Conservation (phyloP, 139 green algal genomes). For the Monoraphidium neglectum region DNA sequence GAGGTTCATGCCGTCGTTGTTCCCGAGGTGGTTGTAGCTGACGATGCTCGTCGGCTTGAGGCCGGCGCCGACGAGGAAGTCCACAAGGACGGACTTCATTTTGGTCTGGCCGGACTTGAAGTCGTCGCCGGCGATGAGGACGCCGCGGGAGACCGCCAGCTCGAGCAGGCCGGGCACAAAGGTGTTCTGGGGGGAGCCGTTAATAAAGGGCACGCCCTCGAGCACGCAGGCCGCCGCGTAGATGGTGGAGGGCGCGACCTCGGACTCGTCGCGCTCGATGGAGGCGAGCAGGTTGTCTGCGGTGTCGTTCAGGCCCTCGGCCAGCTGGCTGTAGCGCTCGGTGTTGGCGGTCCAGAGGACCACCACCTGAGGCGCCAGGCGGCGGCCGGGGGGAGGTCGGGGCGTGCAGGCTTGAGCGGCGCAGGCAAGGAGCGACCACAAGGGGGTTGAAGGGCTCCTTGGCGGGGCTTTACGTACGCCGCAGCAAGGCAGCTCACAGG, state of each 20-base stretch:
- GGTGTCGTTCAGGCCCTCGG: slow-evolving; percentile 96
- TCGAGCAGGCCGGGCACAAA: slow-evolving; percentile 90
- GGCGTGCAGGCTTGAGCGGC: no score
- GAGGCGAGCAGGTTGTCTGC: slow-evolving; percentile 87
- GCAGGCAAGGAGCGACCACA: no score
- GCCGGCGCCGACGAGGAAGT: slow-evolving; percentile 96
- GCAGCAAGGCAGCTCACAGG: no score
- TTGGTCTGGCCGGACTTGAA: slow-evolving; percentile 99
- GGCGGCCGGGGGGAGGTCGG: slow-evolving; percentile 4
- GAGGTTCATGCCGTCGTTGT: slow-evolving; percentile 99
- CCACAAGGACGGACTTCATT: slow-evolving; percentile 98
- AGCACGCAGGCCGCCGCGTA: slow-evolving; percentile 92
- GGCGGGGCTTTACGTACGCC: no score
- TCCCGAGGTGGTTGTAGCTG: slow-evolving; percentile 99
- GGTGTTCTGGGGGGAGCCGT: slow-evolving; percentile 97
- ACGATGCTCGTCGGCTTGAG: slow-evolving; percentile 99
- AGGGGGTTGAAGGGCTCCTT: no score
- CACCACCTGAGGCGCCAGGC: no score
- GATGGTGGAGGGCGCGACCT: slow-evolving; percentile 96
- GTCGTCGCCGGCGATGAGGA: slow-evolving; percentile 98
- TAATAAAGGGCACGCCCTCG: slow-evolving; percentile 97
- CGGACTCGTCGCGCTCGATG: slow-evolving; percentile 83
- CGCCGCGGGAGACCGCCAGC: slow-evolving; percentile 67
- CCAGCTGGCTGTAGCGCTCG: slow-evolving; percentile 91
- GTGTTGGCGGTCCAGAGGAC: slow-evolving; percentile 99